Evolutionary conservation across 164 flowering plant genomes (phyloP), one percentile per base, ranked within the genome.

Genomic region (Aristolochia fimbriata): DNA sequence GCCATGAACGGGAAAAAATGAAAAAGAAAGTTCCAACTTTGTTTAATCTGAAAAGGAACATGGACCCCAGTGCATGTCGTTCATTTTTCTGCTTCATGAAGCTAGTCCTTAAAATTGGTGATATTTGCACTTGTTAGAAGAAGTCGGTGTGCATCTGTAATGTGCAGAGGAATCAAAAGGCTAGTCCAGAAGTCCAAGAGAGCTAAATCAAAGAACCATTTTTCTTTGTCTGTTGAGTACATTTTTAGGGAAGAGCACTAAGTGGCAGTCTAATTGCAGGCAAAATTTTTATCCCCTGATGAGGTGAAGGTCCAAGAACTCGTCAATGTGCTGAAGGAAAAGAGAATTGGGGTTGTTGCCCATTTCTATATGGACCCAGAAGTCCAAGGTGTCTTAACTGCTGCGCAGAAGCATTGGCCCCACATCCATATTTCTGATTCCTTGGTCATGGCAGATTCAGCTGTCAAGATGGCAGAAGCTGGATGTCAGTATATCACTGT

Each of bases 291-390:
- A 72, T 77, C 71, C 62, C 99, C 99, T 12, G 79, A 91, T 63
- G 87, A 88, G 65, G 47, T 52, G n/a, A 81, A 76, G 78, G 83
- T 93, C 67, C 31, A 77, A 62, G 95, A 91, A 72, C 89, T 93
- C 31, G 95, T 86, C 58, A 76, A 55, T 61, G 80, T 79, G 75
- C 80, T 93, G 20, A 83, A 73, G 77, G 89, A 85, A 76, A 90
- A 85, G 83, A 81, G 81, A 69, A 91, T 91, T 72, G 96, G 97
- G 20, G 78, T 93, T 50, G 96, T 80, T 65, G 99, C 99, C 22
- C 96, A 93, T 62, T 93, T 93, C 73, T 93, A 91, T 77, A 88
- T 91, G 97, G 99, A 91, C 69, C 97, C 99, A 48, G 96, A 91
- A 77, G 99, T 93, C 47, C 99, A 93, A 77, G 99, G 99, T 15